Evolutionary conservation across 805 yeast species (phyloP).

Genomic region (Komagataella populi): DNA sequence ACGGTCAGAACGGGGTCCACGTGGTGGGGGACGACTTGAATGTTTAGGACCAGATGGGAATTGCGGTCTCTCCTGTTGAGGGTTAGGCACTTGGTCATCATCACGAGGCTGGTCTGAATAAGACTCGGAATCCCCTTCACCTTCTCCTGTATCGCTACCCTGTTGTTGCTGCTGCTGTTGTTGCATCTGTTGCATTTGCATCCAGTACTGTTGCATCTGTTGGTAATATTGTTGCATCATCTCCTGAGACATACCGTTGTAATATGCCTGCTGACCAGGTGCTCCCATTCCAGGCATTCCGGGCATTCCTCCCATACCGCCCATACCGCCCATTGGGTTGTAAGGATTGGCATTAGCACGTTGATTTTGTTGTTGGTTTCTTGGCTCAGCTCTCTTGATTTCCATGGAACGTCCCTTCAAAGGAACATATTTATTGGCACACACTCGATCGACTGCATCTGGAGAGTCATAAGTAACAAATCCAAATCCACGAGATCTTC

Average conservation of each 20-base stretch:
- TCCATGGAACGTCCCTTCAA: slow-evolving; percentile 82
- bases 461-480: slow-evolving; percentile 93
- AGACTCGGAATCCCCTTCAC: slow-evolving; percentile 2
- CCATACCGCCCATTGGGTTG: slow-evolving; percentile 5
- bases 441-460: slow-evolving; percentile 82
- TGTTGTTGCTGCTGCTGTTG: slow-evolving; percentile 18
- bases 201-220: slow-evolving; percentile 46
- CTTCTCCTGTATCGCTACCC: slow-evolving; percentile 1
- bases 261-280: slow-evolving; percentile 1
- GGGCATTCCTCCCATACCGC: slow-evolving; percentile 3
- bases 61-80: slow-evolving; percentile 16
- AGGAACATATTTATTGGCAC: slow-evolving; percentile 66
- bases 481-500: slow-evolving; percentile 94
- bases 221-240: slow-evolving; percentile 54
- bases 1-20: slow-evolving; percentile 4
- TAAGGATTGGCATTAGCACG: slow-evolving; percentile 7
- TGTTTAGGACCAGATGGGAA: slow-evolving; percentile 20
- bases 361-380: slow-evolving; percentile 43
- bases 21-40: slow-evolving; percentile 1
- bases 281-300: neutral
- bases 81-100: slow-evolving; percentile 21
- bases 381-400: slow-evolving; percentile 74
- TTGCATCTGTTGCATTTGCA: slow-evolving; percentile 44
- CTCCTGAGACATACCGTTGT: slow-evolving; percentile 25
- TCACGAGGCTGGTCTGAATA: slow-evolving; percentile 7